These are phyloP conservation scores for Globisporangium cystogenes DNA, from an alignment of 352 stramenopile genomes.

Conservation along the genomic window DNA sequence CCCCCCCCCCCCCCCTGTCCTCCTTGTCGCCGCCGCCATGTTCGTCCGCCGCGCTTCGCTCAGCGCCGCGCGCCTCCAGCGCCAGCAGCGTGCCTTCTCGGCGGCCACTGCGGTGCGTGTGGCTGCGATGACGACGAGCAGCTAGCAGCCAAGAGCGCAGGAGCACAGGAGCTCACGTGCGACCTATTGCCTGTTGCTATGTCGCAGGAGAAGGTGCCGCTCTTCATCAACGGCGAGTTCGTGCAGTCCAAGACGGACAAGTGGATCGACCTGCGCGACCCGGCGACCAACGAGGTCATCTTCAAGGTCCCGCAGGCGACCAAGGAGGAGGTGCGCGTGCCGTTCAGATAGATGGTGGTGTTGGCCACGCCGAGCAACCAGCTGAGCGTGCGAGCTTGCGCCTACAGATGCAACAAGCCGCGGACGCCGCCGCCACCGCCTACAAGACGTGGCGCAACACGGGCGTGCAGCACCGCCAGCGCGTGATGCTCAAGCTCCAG, in stretches of 20 bases:
- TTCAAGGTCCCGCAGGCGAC: slow-evolving; percentile 85
- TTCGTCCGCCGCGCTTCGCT: slow-evolving; percentile 12
- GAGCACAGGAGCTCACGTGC: neutral
- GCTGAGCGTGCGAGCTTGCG: neutral
- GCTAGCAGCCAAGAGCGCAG: no score
- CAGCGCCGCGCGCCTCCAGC: slow-evolving; percentile 11
- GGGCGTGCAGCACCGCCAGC: slow-evolving; percentile 91
- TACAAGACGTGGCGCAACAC: slow-evolving; percentile 93
- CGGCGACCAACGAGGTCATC: slow-evolving; percentile 89
- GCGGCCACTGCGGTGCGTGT: slow-evolving; percentile 20
- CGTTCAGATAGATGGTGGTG: no score
- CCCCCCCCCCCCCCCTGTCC: no score
- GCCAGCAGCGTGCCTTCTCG: slow-evolving; percentile 33
- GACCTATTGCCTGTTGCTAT: no score
- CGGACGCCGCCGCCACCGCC: slow-evolving; percentile 66
- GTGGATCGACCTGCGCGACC: slow-evolving; percentile 91
- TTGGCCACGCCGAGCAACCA: no score
- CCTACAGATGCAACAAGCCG: slow-evolving; percentile 77
- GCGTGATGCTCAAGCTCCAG: slow-evolving; percentile 96
- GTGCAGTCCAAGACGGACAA: slow-evolving; percentile 88
- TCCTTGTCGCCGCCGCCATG: neutral
- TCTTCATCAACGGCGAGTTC: slow-evolving; percentile 93
- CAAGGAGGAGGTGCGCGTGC: slow-evolving; percentile 57
- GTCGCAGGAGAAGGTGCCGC: slow-evolving; percentile 58
- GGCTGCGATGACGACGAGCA: no score